phyloP scores from a whole-genome alignment of 768 basidiomycete species.

The Mrakia hoshinonis region DNA sequence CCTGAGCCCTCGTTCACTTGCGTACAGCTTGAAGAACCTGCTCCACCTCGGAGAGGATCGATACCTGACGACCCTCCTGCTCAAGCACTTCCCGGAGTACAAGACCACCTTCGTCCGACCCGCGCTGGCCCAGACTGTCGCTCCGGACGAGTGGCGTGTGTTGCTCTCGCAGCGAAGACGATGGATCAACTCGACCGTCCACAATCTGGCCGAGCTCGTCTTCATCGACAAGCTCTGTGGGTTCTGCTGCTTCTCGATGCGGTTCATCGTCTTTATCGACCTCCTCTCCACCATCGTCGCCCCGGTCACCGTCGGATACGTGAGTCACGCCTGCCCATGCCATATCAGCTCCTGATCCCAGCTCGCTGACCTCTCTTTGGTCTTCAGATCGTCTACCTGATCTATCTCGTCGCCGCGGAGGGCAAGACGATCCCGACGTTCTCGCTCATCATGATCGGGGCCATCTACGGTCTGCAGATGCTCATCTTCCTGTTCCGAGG shows the following conservation, averaged over 20 bases:
- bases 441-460: slow-evolving; percentile 85
- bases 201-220: slow-evolving; percentile 87
- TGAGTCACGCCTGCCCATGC: background rate
- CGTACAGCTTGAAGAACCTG: slow-evolving; percentile 74
- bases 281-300: slow-evolving; percentile 75
- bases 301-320: slow-evolving; percentile 52
- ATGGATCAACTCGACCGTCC: slow-evolving; percentile 99
- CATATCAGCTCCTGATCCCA: no score
- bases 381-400: slow-evolving; percentile 69
- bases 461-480: slow-evolving; percentile 89
- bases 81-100: slow-evolving; percentile 88
- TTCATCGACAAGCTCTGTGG: slow-evolving; percentile 61
- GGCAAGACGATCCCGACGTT: slow-evolving; percentile 63
- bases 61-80: slow-evolving; percentile 85
- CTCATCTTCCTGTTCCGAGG: slow-evolving; percentile 82
- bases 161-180: slow-evolving; percentile 91
- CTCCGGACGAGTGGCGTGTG: slow-evolving; percentile 91
- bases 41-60: slow-evolving; percentile 98
- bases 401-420: slow-evolving; percentile 65
- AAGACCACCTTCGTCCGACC: slow-evolving; percentile 95
- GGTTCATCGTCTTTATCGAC: slow-evolving; percentile 96
- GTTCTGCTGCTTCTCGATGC: slow-evolving; percentile 99
- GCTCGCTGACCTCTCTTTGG: slow-evolving; percentile 30
- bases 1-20: background rate
- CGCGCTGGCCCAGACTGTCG: slow-evolving; percentile 87